phyloP scores from a whole-genome alignment of 2,329 filamentous ascomycete species.

The Penicillium freii region DNA sequence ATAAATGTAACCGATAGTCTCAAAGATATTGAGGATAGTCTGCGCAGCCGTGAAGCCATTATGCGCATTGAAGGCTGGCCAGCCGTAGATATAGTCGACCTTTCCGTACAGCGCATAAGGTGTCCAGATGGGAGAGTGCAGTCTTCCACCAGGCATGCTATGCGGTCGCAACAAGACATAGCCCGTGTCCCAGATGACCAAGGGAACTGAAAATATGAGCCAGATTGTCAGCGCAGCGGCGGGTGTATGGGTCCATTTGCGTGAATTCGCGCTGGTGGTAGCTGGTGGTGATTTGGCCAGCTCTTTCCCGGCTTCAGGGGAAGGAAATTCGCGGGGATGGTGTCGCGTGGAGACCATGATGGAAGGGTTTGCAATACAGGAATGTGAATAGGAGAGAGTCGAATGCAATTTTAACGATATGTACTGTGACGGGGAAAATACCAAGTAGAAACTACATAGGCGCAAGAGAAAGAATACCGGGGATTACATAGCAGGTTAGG shows the following conservation, averaged over 20 bases:
- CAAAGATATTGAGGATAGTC: conserved; percentile 64
- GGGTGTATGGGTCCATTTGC: conserved; percentile 58
- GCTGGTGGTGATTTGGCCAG: conserved; percentile 29
- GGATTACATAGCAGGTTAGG: background rate
- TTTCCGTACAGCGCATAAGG: conserved; percentile 79
- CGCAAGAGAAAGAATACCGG: background rate
- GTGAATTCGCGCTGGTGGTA: conserved; percentile 20
- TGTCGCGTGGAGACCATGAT: conserved; percentile 56
- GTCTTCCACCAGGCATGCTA: conserved; percentile 73
- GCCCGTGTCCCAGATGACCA: conserved; percentile 76
- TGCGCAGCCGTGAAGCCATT: conserved; percentile 80
- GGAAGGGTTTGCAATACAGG: background rate
- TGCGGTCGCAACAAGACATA: conserved; percentile 79
- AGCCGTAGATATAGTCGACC: conserved; percentile 80
- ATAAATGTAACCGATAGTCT: conserved; percentile 63
- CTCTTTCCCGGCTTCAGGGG: conserved; percentile 28
- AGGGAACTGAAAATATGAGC: conserved; percentile 70
- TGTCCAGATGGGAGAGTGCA: conserved; percentile 70
- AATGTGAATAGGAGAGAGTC: background rate
- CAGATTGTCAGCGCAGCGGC: conserved; percentile 63
- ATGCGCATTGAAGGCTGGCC: conserved; percentile 63
- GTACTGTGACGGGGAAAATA: background rate
- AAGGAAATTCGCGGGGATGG: conserved; percentile 52
- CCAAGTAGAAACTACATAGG: background rate
- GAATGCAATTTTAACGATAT: background rate